Base-by-base conservation (phyloP, 2,329 filamentous ascomycete species). In the Trichocomaceae sp. region DNA sequence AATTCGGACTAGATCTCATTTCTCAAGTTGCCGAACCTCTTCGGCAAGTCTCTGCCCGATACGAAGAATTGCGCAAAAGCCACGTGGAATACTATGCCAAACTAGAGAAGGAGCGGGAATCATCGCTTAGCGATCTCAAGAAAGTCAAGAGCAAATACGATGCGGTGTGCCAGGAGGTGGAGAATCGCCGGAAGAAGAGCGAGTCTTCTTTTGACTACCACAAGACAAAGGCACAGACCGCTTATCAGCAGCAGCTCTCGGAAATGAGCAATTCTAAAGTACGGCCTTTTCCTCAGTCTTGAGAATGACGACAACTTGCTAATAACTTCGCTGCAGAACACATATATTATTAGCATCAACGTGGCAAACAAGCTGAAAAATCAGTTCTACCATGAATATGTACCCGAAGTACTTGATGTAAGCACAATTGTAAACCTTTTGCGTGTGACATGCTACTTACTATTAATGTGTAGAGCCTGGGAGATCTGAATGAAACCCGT, bases 291-390 rank as follows among this genome's bases (percentile, higher is more conserved):
- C 1, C 42, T 22, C 13, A 20, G 13, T 29, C 15, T 17, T n/a
- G 13, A 51, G 17, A 22, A n/a, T 3, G 20, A 33, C 23, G 8
- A 20, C n/a, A 20, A 12, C 17, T 54, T n/a, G 47, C 41, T 20
- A 35, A 12, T n/a, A 15, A 15, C 12, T 15, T 19, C 15, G 5
- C 44, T 51, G 2, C 61, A 83, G 78, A 99, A 99, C 70, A 90
- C 88, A n/a, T 99, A 99, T 68, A 77, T 99, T 58, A 96, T 99
- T 65, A 82, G 84, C 58, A 96, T 99, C 75, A 95, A 95, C 68
- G 89, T 97, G 56, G 95, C 91, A 33, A 99, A 99, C 74, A 95
- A 93, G 75, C 86, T 96, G 66, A 99, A 97, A 76, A 90, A 96
- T 69, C 89, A 86, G 67, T 97, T 97, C 76, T 99, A 96, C 67